Conservation (phyloP, 495 filamentous ascomycete species). For the Rhizodiscina lignyota region DNA sequence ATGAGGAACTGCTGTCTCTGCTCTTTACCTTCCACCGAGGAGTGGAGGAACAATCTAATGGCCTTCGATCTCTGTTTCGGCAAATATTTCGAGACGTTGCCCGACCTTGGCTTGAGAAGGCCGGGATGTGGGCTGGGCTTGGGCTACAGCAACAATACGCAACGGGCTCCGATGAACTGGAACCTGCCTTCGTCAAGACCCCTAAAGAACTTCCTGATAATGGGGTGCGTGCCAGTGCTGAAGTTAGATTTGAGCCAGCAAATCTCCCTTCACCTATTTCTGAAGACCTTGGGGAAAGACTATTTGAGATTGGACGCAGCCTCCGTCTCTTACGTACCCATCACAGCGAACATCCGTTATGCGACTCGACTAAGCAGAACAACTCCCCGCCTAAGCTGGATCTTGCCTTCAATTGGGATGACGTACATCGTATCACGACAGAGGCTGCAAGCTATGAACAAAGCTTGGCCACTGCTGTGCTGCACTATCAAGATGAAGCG, state of each 20-base stretch:
- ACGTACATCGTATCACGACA: constrained; percentile 43
- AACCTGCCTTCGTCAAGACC: too few relatives aligned
- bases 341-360: constrained; percentile 65
- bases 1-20: constrained; percentile 52
- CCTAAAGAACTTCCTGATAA: too few relatives aligned
- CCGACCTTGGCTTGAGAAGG: constrained; percentile 55
- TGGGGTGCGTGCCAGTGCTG: too few relatives aligned
- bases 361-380: constrained; percentile 26
- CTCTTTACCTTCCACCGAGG: constrained; percentile 47
- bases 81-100: constrained; percentile 50
- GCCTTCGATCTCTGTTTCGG: constrained; percentile 44
- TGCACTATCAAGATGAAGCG: constrained; percentile 5
- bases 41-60: constrained; percentile 42
- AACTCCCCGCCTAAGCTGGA: constrained; percentile 38
- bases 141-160: too few relatives aligned
- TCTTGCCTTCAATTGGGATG: constrained; percentile 64
- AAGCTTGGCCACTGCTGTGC: constrained; percentile 27
- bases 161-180: too few relatives aligned
- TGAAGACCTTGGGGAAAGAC: too few relatives aligned
- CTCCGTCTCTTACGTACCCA: constrained; percentile 54
- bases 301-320: constrained; percentile 65
- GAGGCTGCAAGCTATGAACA: constrained; percentile 48
- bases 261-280: too few relatives aligned
- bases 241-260: too few relatives aligned
- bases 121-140: too few relatives aligned